Percentiles rank a stretch among this genome's conserved stretches.
Evolutionary conservation across 768 basidiomycete species (phyloP).

Genomic region (Mycena capillaripes): DNA sequence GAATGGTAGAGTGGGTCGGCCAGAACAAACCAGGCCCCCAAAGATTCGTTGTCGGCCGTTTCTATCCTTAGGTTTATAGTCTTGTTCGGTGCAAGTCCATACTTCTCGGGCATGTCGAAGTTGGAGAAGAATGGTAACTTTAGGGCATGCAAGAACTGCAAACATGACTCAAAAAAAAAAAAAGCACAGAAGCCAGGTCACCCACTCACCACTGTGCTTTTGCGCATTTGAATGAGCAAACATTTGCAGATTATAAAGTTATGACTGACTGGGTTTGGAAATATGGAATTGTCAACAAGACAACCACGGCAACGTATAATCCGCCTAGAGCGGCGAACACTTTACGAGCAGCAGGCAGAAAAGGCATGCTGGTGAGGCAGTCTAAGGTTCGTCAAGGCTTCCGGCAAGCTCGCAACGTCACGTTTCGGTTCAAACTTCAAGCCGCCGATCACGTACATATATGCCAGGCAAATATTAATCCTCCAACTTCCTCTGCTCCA

Average conservation of each 20-base stretch:
- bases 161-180: not conserved
- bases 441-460: not conserved
- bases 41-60: slow-evolving; percentile 81
- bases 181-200: not conserved
- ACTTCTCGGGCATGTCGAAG: slow-evolving; percentile 79
- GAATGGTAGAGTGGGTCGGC: slow-evolving; percentile 75
- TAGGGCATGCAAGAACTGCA: slow-evolving; percentile 67
- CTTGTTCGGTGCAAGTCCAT: slow-evolving; percentile 88
- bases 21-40: slow-evolving; percentile 91
- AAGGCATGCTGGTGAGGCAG: not conserved
- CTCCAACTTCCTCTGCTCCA: not conserved
- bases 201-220: slow-evolving; percentile 28
- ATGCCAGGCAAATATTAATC: not conserved
- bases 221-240: not conserved
- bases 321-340: slow-evolving; percentile 59
- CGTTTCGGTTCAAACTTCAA: not conserved
- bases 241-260: slow-evolving; percentile 16
- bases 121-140: slow-evolving; percentile 73
- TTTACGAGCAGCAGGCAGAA: slow-evolving; percentile 44
- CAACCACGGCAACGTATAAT: slow-evolving; percentile 67
- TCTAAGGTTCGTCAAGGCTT: not conserved
- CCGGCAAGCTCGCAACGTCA: not conserved
- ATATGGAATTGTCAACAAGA: slow-evolving; percentile 70
- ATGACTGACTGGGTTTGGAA: slow-evolving; percentile 77
- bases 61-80: slow-evolving; percentile 78